Conservation (phyloP, 108 stramenopile genomes). For the Nitzschia sp. region DNA sequence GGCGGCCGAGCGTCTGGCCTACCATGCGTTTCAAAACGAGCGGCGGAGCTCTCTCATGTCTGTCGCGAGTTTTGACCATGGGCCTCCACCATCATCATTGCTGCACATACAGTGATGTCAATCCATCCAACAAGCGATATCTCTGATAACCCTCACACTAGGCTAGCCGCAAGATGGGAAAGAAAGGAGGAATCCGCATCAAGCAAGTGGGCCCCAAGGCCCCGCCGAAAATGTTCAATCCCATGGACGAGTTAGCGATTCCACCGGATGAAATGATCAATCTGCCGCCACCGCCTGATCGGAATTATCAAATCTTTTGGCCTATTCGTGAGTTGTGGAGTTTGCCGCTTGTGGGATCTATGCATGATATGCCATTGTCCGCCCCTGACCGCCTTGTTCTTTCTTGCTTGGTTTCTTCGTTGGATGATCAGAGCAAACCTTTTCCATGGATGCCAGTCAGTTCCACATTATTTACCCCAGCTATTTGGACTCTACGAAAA, state of each 20-base stretch:
- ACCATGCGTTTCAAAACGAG: no score
- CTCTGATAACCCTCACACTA: no score
- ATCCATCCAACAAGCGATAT: no score
- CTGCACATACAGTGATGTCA: no score
- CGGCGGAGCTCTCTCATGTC: no score
- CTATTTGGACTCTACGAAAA: constrained; percentile 84
- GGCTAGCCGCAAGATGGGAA: constrained; percentile 76
- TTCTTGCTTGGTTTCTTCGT: background rate
- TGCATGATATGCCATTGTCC: no score
- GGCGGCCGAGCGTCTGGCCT: no score
- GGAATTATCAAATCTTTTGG: constrained; percentile 72
- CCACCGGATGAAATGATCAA: constrained; percentile 75
- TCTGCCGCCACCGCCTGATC: constrained; percentile 65
- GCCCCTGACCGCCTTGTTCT: no score
- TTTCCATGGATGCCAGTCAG: constrained; percentile 59
- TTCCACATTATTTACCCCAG: constrained; percentile 74
- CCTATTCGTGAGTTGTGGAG: constrained; percentile 60
- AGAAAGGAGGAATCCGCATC: constrained; percentile 71
- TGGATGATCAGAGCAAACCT: constrained; percentile 54
- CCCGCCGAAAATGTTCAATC: constrained; percentile 59
- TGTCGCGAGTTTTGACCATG: no score
- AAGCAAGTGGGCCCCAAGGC: constrained; percentile 72
- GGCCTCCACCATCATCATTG: no score
- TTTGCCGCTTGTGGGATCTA: background rate
- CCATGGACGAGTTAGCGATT: constrained; percentile 61